Evolutionary conservation across 2,329 filamentous ascomycete genomes (phyloP), one percentile per base, ranked within the genome.

Genomic region (Cladophialophora exuberans): DNA sequence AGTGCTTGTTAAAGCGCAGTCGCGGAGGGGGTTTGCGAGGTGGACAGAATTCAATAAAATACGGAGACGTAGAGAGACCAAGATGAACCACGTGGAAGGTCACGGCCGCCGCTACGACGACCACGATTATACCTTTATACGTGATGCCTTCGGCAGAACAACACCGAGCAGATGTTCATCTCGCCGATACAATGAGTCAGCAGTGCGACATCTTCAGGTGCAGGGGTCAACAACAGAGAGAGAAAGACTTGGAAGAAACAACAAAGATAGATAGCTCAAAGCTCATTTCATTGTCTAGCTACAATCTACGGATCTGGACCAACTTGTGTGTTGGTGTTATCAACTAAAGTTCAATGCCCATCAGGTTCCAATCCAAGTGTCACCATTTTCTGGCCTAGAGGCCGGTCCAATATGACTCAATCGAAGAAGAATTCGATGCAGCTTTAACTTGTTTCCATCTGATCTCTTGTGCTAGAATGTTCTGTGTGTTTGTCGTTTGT

Each of bases 351-450:
- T 52, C 56, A 55, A 59, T 52, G 54, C 47, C 48, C 55, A 49
- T 52, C 26, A 38, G n/a, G 38, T 42, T 49, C 33, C 23, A 59
- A 35, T 43, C 52, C 38, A 22, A 23, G 18, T 52, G 41, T 39
- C 52, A 52, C 56, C 56, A 59, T 52, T 28, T 26, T 38, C 25
- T 28, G 42, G 28, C 30, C 26, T 42, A 54, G 46, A 49, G 31
- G 38, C 46, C 56, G 47, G 44, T 51, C 45, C 56, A 54, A 58
- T 42, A 48, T 54, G 56, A 47, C 51, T 51, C 38, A 54, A 46
- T 26, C 54, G 52, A 47, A 54, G 22, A 54, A 43, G 45, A 47
- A 36, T 43, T n/a, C n/a, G n/a, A n/a, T n/a, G n/a, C n/a, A n/a
- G n/a, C 18, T 26, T 53, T 30, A 26, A 25, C 36, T 42, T 47